Evolutionary conservation across 106 monocot species (phyloP).

Genomic region (Cymbidium sinense): DNA sequence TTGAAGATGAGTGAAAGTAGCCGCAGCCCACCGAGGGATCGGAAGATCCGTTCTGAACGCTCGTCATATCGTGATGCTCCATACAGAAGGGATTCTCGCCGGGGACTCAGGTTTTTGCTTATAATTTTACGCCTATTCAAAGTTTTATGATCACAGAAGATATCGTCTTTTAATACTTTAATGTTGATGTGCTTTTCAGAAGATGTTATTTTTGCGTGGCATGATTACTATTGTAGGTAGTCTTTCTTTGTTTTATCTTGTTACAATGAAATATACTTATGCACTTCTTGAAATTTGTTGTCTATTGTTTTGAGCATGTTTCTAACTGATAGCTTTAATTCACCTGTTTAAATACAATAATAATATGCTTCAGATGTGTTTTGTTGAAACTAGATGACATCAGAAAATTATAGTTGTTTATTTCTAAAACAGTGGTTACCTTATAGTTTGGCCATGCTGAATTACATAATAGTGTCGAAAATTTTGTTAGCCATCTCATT

Average conservation of each 20-base stretch:
- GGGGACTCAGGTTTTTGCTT: slow-evolving; percentile 40
- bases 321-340: neutral
- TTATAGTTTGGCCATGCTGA: neutral
- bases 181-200: neutral
- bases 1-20: slow-evolving; percentile 61
- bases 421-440: neutral
- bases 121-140: neutral
- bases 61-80: slow-evolving; percentile 67
- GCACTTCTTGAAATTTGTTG: neutral
- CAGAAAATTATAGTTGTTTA: neutral
- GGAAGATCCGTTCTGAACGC: slow-evolving; percentile 75
- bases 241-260: neutral
- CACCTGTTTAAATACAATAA: neutral
- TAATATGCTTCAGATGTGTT: neutral
- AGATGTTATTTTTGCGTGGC: neutral
- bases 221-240: neutral
- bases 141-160: neutral
- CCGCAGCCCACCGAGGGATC: slow-evolving; percentile 67
- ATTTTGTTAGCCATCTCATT: too few relatives aligned
- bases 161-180: neutral
- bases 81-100: slow-evolving; percentile 51
- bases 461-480: too few relatives aligned
- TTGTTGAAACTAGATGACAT: neutral
- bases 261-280: neutral
- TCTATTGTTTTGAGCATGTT: neutral